Conservation (phyloP, 805 yeast species). For the Teunomyces pallodes region DNA sequence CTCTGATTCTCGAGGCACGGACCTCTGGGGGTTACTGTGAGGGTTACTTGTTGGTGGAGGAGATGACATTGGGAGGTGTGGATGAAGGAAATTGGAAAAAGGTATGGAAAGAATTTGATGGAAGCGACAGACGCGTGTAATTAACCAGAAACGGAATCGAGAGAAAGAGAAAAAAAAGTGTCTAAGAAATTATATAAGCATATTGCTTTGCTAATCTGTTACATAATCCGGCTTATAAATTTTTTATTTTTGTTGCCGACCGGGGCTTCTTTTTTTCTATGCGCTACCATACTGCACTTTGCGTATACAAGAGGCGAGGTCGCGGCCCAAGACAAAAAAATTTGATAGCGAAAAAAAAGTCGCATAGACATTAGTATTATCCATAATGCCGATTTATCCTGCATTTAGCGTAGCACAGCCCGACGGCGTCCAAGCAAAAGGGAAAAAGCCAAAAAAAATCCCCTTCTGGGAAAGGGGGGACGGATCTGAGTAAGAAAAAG, state of each 20-base stretch:
- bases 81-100: constrained; percentile 2
- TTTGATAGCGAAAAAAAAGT: too few relatives aligned
- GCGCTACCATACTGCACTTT: too few relatives aligned
- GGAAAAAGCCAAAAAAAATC: background rate
- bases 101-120: background rate
- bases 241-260: too few relatives aligned
- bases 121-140: constrained; percentile 21
- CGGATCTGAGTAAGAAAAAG: background rate
- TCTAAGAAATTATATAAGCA: background rate
- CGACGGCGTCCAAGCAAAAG: background rate
- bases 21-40: constrained; percentile 22
- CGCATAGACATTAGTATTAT: too few relatives aligned
- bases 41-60: constrained; percentile 36
- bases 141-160: constrained; percentile 5
- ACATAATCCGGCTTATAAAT: too few relatives aligned
- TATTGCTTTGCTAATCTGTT: too few relatives aligned
- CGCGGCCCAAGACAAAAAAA: too few relatives aligned
- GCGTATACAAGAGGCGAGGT: too few relatives aligned
- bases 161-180: background rate
- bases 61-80: constrained; percentile 9
- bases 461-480: background rate
- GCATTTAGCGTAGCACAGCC: background rate
- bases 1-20: constrained; percentile 31
- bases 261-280: too few relatives aligned
- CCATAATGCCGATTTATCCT: background rate